Evolutionary conservation across 805 yeast genomes (phyloP).

Genomic region (Ogataea paradorogensis): DNA sequence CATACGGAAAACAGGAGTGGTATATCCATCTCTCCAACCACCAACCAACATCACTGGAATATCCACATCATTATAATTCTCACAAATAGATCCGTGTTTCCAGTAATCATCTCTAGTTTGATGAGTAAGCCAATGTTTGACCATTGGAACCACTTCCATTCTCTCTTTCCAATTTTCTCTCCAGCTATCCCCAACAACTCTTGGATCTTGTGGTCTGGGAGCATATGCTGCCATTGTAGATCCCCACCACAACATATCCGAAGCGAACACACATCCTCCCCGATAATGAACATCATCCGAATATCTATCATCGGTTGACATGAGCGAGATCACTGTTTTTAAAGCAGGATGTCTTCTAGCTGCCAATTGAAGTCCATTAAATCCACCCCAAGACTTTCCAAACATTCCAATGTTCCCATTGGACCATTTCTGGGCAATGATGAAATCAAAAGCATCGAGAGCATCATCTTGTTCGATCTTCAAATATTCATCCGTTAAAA

Average conservation of each 20-base stretch:
- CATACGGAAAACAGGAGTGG: slow-evolving; percentile 44
- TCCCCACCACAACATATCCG: slow-evolving; percentile 51
- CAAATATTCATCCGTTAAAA: slow-evolving; percentile 40
- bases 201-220: slow-evolving; percentile 47
- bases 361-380: slow-evolving; percentile 45
- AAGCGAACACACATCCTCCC: slow-evolving; percentile 44
- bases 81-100: slow-evolving; percentile 47
- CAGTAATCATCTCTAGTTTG: slow-evolving; percentile 45
- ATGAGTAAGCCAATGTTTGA: slow-evolving; percentile 41
- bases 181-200: slow-evolving; percentile 39
- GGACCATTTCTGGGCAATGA: slow-evolving; percentile 39
- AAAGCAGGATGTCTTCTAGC: slow-evolving; percentile 46
- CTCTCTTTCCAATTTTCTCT: slow-evolving; percentile 40
- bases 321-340: slow-evolving; percentile 41
- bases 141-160: slow-evolving; percentile 39
- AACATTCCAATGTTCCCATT: slow-evolving; percentile 46
- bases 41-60: slow-evolving; percentile 45
- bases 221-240: slow-evolving; percentile 44
- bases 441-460: slow-evolving; percentile 43
- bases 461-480: slow-evolving; percentile 44
- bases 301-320: slow-evolving; percentile 48
- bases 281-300: slow-evolving; percentile 49
- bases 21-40: slow-evolving; percentile 49
- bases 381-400: slow-evolving; percentile 51
- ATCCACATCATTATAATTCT: slow-evolving; percentile 37